These are phyloP conservation scores for Scenedesmus sp. DNA, from an alignment of 163 green algal genomes.

Conservation along the genomic window DNA sequence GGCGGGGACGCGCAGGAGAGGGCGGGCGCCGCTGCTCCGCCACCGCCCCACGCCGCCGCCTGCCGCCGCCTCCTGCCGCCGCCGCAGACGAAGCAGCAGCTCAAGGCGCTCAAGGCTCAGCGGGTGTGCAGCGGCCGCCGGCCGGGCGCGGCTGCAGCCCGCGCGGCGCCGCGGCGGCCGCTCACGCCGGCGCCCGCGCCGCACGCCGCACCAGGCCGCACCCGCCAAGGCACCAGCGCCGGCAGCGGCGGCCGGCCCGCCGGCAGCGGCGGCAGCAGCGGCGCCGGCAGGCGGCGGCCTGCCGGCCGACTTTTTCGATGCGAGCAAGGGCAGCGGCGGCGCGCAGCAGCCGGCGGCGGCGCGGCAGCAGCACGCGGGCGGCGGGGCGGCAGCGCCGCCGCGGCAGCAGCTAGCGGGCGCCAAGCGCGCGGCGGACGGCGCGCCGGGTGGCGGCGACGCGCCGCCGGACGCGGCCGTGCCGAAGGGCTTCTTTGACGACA, in stretches of 20 bases:
- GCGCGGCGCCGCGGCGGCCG: not conserved
- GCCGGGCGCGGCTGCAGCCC: not conserved
- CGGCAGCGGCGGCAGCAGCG: not conserved
- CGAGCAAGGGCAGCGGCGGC: constrained; percentile 7
- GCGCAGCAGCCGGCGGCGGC: not conserved
- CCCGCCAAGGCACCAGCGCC: not conserved
- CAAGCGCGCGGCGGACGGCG: not conserved
- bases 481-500: constrained; percentile 69
- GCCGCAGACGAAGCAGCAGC: constrained; percentile 50
- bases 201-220: not conserved
- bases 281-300: constrained; percentile 19
- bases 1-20: no score
- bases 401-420: constrained; percentile 25
- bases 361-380: not conserved
- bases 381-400: not conserved
- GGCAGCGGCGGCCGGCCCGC: not conserved
- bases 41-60: no score
- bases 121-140: not conserved
- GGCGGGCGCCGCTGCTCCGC: no score
- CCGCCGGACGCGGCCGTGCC: not conserved
- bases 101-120: constrained; percentile 50
- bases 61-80: no score
- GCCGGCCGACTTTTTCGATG: constrained; percentile 49
- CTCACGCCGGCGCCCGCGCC: not conserved
- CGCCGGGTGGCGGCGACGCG: not conserved